Evolutionary conservation across 2,329 filamentous ascomycete species (phyloP), one percentile per base, ranked within the genome.

Genomic region (Neobulgaria alba): DNA sequence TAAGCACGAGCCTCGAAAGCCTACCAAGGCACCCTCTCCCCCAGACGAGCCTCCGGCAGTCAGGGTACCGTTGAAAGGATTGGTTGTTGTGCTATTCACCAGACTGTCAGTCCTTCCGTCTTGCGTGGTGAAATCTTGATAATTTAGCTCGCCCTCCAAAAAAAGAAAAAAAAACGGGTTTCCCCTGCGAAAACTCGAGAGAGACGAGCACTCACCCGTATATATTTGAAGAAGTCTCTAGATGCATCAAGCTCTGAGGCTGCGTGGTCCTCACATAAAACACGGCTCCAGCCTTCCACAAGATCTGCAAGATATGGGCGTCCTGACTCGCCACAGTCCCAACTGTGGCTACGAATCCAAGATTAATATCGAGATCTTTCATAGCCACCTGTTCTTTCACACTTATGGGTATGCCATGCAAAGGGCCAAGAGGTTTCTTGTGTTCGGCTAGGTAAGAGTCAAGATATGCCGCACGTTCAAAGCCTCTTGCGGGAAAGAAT

Each of bases 1-100:
- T 8, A 77, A 58, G 53, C 63, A 64, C 10, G 67, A 73, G 8
- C 73, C 73, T 16, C 66, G 57, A 17, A 75, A 59, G 1, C 65
- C 73, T 10, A 75, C 41, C 3, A 77, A 56, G 0, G 74, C 72
- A 1, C 72, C 72, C 57, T 78, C 74, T 33, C 74, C 74, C 31
- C 75, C 74, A 5, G 68, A 72, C 3, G 67, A 71, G 2, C 73
- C 74, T 4, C 74, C 74, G 14, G 63, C 52, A 0, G 71, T 71
- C 17, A 77, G 54, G 2, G 59, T 63, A 1, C 60, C 62, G 52
- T 77, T 75, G 53, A 65, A 66, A 0, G 73, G 73, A 48, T 77
- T 77, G 8, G 68, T 63, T 0, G 73, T 77, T 0, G 64, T 60
- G 2, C 71, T 71, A 33, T 21, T 30, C 15, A 26, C 7, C 7